Evolutionary conservation across 345 rosid genomes (phyloP).

Genomic region (Atalantia buxifolia): DNA sequence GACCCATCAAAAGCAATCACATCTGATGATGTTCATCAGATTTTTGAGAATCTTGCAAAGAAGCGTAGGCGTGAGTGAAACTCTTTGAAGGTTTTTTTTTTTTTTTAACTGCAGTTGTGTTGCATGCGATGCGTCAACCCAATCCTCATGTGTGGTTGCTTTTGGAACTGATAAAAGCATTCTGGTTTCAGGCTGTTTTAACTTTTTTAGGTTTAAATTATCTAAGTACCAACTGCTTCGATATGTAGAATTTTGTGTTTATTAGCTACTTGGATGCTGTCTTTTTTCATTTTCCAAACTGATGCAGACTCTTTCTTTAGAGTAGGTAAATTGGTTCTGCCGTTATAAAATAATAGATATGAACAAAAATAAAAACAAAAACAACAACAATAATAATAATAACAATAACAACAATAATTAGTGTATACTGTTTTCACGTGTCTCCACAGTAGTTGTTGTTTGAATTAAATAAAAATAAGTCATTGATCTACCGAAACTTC

Average conservation of each 20-base stretch:
- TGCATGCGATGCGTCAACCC: neutral
- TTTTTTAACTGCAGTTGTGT: neutral
- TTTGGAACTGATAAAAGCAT: conserved; percentile 13
- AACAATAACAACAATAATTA: neutral
- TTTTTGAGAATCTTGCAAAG: conserved; percentile 88
- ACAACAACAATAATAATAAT: too few relatives aligned
- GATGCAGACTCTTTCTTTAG: neutral
- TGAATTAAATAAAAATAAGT: neutral
- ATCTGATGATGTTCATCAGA: conserved; percentile 70
- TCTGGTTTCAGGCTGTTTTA: neutral
- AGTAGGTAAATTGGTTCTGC: neutral
- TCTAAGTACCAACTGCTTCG: neutral
- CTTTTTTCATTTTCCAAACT: neutral
- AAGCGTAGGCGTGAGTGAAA: conserved; percentile 63
- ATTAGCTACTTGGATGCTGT: neutral
- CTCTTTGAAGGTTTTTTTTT: neutral
- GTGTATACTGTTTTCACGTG: conserved; percentile 10
- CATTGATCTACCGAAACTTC: conserved; percentile 17
- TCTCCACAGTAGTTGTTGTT: neutral
- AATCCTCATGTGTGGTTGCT: neutral
- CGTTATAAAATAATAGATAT: too few relatives aligned
- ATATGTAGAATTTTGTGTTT: conserved; percentile 6
- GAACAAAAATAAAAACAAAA: neutral
- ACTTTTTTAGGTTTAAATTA: neutral
- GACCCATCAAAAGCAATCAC: conserved; percentile 89